These are phyloP conservation scores for Penicillium sp. DNA, from an alignment of 2,329 filamentous ascomycete genomes.

Conservation along the genomic window DNA sequence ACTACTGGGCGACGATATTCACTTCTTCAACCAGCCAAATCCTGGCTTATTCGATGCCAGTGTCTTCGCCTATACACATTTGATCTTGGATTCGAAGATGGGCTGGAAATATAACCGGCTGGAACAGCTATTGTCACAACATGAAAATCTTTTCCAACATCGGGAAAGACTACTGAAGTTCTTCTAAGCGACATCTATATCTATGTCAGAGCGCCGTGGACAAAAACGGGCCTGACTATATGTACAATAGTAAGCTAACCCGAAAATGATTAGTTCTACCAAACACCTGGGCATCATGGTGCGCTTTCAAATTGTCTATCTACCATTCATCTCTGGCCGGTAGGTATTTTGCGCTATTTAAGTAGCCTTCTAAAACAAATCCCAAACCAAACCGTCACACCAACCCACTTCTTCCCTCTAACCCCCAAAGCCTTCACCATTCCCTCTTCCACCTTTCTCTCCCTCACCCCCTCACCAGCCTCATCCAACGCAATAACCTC, in stretches of 20 bases:
- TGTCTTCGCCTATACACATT: conserved; percentile 86
- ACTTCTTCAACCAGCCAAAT: conserved; percentile 62
- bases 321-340: neutral
- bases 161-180: conserved; percentile 62
- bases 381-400: conserved; percentile 60
- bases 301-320: neutral
- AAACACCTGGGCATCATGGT: neutral
- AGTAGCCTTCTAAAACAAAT: conserved; percentile 46
- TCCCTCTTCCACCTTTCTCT: conserved; percentile 55
- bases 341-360: conserved; percentile 10
- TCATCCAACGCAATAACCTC: conserved; percentile 42
- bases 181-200: conserved; percentile 41
- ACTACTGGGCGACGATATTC: conserved; percentile 61
- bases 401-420: conserved; percentile 68
- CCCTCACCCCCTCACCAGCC: conserved; percentile 33
- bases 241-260: conserved; percentile 23
- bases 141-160: conserved; percentile 69
- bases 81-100: conserved; percentile 70
- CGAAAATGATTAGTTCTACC: neutral
- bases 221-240: conserved; percentile 3
- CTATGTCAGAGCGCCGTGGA: neutral
- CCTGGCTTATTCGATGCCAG: conserved; percentile 85
- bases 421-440: conserved; percentile 65
- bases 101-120: conserved; percentile 69
- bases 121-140: conserved; percentile 59